Evolutionary conservation across 176 grass and related monocot genomes (phyloP), one percentile per base, ranked within the genome.

Genomic region (Dactylis glomerata): DNA sequence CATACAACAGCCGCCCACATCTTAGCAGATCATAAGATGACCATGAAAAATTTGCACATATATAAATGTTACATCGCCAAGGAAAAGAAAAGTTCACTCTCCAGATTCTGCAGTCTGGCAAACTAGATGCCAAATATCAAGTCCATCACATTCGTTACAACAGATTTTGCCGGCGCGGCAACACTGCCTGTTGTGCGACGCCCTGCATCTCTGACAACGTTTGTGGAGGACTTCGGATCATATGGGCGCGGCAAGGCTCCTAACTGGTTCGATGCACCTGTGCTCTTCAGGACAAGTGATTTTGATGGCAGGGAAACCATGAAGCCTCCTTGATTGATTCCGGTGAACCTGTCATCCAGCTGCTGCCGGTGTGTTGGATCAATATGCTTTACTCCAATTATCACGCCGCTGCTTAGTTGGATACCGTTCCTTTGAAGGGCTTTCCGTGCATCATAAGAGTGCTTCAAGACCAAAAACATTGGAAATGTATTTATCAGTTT

Each of bases 351-450:
- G 45, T 99, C 84, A 2, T 92, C 91, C 45, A 99, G 85, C 49
- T 91, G 90, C 49, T 86, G 81, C 27, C 75, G 82, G 23, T 99
- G 86, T 42, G 89, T 58, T 5, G 85, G 84, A 87, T 99, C 92
- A 50, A 94, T 91, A 84, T 79, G 84, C 85, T 99, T 99, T 54
- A 99, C 93, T 30, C 97, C 97, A 84, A 99, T 83, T 72, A 94
- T 96, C 31, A 99, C 46, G 17, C 84, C 90, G 38, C 78, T 94
- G 42, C 80, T 94, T 74, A 99, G 76, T 30, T 96, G 97, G 40
- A 84, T 87, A 19, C 91, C 91, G 81, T 92, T 89, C 78, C 92
- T 99, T 86, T 89, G 89, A 78, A 99, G 88, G 73, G 97, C 97
- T 80, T 93, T 99, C 62, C 20, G 85, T 32, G 93, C 92, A 82